These are phyloP conservation scores for Fraxinus velutina DNA, from an alignment of 305 asterid species.

Conservation along the genomic window DNA sequence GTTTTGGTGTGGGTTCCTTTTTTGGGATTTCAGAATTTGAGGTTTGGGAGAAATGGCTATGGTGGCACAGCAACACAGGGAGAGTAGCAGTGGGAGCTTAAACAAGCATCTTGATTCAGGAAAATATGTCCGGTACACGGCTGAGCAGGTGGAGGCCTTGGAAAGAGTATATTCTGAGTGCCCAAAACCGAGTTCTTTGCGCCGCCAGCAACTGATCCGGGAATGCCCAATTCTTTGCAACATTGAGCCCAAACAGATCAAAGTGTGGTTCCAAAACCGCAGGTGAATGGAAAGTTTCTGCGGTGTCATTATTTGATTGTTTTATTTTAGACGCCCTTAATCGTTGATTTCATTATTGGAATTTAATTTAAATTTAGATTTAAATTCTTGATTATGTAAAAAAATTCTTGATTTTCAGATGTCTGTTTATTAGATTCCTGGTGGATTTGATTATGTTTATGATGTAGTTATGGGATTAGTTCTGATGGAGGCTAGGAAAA, in stretches of 20 bases:
- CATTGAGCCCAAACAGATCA: constrained; percentile 90
- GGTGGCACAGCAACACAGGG: constrained; percentile 73
- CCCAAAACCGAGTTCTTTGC: constrained; percentile 86
- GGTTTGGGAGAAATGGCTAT: constrained; percentile 57
- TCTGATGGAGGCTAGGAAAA: constrained; percentile 7
- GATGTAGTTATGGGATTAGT: constrained; percentile 1
- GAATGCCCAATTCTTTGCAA: constrained; percentile 84
- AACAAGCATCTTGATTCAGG: constrained; percentile 71
- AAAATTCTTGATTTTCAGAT: not conserved
- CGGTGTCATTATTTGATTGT: not conserved
- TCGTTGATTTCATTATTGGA: not conserved
- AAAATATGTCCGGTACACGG: constrained; percentile 82
- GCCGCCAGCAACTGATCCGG: constrained; percentile 84
- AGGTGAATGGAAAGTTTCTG: constrained; percentile 38
- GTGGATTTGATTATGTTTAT: constrained; percentile 11
- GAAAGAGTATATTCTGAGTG: constrained; percentile 91
- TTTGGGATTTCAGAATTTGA: constrained; percentile 6
- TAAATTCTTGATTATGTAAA: not conserved
- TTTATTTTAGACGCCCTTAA: not conserved
- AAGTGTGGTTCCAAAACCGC: constrained; percentile 96
- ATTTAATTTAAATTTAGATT: not conserved
- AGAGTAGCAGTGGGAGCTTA: constrained; percentile 74
- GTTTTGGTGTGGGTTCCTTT: constrained; percentile 1
- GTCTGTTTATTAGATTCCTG: constrained; percentile 8
- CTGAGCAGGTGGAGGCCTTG: constrained; percentile 93